These are phyloP conservation scores for Macrophomina phaseolina DNA, from an alignment of 2,329 filamentous ascomycete genomes.

Conservation along the genomic window DNA sequence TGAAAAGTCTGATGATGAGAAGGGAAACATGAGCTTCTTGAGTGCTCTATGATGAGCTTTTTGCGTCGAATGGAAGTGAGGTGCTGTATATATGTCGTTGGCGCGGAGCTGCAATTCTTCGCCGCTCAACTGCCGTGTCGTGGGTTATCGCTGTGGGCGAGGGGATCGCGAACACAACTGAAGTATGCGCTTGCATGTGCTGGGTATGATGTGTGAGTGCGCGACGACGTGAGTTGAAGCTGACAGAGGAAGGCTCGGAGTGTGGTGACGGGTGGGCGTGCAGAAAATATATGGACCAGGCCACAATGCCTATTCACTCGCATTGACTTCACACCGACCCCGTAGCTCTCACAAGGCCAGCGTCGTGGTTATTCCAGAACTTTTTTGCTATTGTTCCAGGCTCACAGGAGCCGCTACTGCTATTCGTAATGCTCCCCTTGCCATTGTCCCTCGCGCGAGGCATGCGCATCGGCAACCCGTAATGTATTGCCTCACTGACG, in stretches of 20 bases:
- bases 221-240: not conserved
- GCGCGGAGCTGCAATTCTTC: conserved; percentile 2
- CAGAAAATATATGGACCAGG: conserved; percentile 10
- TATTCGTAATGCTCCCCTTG: conserved; percentile 22
- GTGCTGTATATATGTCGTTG: not conserved
- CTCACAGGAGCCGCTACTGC: conserved; percentile 15
- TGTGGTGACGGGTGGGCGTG: not conserved
- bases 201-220: not conserved
- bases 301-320: conserved; percentile 5
- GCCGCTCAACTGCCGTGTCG: conserved; percentile 6
- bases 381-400: conserved; percentile 24
- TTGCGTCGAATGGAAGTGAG: not conserved
- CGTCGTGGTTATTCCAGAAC: not conserved
- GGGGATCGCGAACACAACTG: not conserved
- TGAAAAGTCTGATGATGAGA: not conserved
- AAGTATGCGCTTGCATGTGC: not conserved
- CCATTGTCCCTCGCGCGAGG: not conserved
- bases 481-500: not conserved
- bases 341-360: not conserved
- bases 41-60: not conserved
- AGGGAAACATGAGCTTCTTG: not conserved
- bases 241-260: conserved; percentile 11
- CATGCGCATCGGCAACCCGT: conserved; percentile 6
- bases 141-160: not conserved
- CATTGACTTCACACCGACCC: conserved; percentile 17